These are phyloP conservation scores for Giardia muris DNA, from an alignment of 208 protist species.

Conservation along the genomic window DNA sequence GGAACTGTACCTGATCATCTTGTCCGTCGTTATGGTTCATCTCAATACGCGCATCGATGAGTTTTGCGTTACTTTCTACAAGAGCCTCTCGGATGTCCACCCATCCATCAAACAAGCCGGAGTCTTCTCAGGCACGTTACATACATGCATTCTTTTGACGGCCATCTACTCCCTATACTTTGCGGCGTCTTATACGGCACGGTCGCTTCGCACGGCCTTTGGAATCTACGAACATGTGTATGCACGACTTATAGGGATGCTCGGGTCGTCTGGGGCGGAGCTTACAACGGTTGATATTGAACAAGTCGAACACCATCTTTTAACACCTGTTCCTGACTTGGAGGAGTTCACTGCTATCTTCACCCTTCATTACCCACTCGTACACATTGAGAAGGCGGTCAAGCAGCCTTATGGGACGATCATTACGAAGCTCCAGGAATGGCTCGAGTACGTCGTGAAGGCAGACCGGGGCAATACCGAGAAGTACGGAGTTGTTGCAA, in stretches of 20 bases:
- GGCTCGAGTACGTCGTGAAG: background rate
- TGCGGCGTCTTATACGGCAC: background rate
- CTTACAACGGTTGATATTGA: background rate
- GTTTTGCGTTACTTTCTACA: background rate
- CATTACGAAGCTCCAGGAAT: background rate
- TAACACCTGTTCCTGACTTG: no score
- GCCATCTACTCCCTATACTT: background rate
- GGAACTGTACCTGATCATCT: background rate
- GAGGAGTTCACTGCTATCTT: background rate
- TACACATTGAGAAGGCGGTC: background rate
- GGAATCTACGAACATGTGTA: background rate
- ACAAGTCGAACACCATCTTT: background rate
- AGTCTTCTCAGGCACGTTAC: background rate
- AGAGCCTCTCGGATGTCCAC: background rate
- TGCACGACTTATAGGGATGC: background rate
- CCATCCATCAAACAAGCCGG: background rate
- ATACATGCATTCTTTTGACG: background rate
- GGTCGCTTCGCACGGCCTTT: background rate
- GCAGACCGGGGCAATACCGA: background rate
- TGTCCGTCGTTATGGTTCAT: background rate
- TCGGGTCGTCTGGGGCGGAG: background rate
- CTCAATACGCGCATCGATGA: background rate
- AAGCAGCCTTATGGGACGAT: background rate
- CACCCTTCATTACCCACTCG: background rate
- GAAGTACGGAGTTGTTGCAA: background rate